Conservation (phyloP, 768 basidiomycete species). For the Pholiota molesta region DNA sequence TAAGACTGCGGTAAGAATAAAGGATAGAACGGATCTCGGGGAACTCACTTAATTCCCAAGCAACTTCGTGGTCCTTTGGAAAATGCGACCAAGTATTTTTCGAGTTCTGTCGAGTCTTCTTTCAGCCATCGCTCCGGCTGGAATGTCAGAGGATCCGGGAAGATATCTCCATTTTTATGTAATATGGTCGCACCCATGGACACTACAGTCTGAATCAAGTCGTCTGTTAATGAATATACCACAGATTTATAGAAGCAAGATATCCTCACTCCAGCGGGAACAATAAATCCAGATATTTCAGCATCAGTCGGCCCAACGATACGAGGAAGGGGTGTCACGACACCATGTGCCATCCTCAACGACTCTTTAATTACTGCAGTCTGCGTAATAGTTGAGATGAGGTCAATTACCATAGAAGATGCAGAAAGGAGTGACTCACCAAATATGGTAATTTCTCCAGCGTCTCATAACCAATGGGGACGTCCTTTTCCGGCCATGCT, state of each 20-base stretch:
- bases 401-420: background rate
- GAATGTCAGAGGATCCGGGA: constrained; percentile 41
- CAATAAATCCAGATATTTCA: constrained; percentile 33
- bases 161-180: constrained; percentile 42
- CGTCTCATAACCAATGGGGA: constrained; percentile 31
- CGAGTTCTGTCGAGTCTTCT: constrained; percentile 35
- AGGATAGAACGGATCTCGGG: background rate
- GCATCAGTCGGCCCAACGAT: constrained; percentile 37
- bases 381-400: constrained; percentile 26
- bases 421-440: constrained; percentile 28
- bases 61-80: constrained; percentile 49
- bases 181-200: constrained; percentile 42
- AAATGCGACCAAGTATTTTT: constrained; percentile 44
- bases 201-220: constrained; percentile 37
- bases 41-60: constrained; percentile 44
- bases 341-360: constrained; percentile 42
- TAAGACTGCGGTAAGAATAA: constrained; percentile 16
- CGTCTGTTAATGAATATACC: background rate
- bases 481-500: constrained; percentile 44
- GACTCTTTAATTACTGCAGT: constrained; percentile 52
- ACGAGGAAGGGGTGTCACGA: constrained; percentile 40
- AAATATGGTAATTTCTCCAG: constrained; percentile 51
- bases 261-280: constrained; percentile 41
- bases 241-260: background rate
- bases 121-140: constrained; percentile 46